Percentiles rank a stretch among this genome's conserved stretches.
These are phyloP conservation scores for Pueraria montana DNA, from an alignment of 306 rosid species.

Conservation along the genomic window DNA sequence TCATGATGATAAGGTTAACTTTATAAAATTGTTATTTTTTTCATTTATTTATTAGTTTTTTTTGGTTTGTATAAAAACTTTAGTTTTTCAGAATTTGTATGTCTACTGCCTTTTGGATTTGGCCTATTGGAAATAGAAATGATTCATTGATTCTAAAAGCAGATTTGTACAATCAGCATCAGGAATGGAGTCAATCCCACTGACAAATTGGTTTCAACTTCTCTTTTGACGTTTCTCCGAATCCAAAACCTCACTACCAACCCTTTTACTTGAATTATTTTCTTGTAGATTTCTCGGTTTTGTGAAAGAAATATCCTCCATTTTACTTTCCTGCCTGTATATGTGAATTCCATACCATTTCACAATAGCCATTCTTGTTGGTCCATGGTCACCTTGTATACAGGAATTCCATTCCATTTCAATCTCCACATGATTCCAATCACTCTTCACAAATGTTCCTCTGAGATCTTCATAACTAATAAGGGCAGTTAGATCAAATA, in stretches of 20 bases:
- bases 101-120: background rate
- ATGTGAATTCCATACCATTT: background rate
- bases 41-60: too few species aligned
- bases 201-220: background rate
- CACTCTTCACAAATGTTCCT: background rate
- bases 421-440: background rate
- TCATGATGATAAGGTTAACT: too few species aligned
- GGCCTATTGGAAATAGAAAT: too few species aligned
- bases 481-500: background rate
- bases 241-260: background rate
- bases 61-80: too few species aligned
- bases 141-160: background rate
- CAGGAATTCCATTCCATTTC: background rate
- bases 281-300: background rate
- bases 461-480: background rate
- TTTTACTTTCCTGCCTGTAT: background rate
- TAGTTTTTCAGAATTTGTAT: background rate
- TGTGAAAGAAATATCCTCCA: slow-evolving; percentile 17
- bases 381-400: background rate
- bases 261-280: background rate
- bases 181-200: background rate
- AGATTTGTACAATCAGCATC: too few species aligned
- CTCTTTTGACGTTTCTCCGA: background rate
- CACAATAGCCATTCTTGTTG: background rate
- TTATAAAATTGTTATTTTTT: too few species aligned